Conservation (phyloP, 352 stramenopile species). For the Phytophthora palmivora region DNA sequence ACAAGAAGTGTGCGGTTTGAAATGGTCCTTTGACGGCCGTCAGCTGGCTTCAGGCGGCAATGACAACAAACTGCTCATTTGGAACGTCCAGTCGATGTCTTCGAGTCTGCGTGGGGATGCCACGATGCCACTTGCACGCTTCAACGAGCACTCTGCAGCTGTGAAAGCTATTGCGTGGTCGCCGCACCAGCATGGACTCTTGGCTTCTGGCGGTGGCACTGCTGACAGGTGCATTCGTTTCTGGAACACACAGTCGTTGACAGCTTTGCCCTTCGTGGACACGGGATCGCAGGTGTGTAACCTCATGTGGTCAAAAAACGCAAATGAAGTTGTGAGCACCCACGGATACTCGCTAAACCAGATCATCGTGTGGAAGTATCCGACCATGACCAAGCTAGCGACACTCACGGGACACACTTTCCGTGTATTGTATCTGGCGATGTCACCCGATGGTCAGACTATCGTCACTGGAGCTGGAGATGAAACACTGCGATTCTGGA, state of each 20-base stretch:
- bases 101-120: constrained; percentile 36
- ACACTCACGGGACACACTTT: constrained; percentile 97
- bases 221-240: constrained; percentile 98
- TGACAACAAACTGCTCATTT: constrained; percentile 99
- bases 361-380: constrained; percentile 98
- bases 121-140: constrained; percentile 85
- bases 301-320: constrained; percentile 97
- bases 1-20: constrained; percentile 95
- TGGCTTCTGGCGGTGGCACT: constrained; percentile 96
- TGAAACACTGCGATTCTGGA: constrained; percentile 98
- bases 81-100: constrained; percentile 81
- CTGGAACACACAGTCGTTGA: constrained; percentile 96
- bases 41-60: constrained; percentile 95
- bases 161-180: constrained; percentile 99
- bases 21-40: constrained; percentile 96
- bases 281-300: constrained; percentile 98
- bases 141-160: constrained; percentile 96
- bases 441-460: constrained; percentile 96
- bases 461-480: constrained; percentile 98
- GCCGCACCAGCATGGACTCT: constrained; percentile 95
- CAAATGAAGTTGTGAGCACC: constrained; percentile 98
- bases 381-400: constrained; percentile 96
- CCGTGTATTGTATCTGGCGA: constrained; percentile 96
- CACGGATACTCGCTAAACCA: constrained; percentile 98
- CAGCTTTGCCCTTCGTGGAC: constrained; percentile 92